Evolutionary conservation across 441 rosid species (phyloP).

Genomic region (Erysimum cheiri): DNA sequence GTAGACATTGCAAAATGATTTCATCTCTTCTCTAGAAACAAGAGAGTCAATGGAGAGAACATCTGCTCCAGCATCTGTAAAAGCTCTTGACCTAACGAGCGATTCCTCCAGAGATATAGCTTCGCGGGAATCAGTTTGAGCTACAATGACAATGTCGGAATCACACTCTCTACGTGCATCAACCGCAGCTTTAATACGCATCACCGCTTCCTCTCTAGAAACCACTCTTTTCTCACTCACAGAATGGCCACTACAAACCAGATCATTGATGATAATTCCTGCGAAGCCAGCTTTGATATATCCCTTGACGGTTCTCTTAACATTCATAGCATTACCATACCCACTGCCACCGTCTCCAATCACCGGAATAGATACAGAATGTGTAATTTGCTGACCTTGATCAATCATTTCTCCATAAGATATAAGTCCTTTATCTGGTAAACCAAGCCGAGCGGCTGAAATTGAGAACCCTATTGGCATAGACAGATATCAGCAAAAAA

Average conservation of each 20-base stretch:
- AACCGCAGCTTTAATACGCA: conserved; percentile 83
- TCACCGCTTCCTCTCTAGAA: conserved; percentile 85
- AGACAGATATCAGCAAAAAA: conserved; percentile 18
- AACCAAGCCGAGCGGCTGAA: conserved; percentile 82
- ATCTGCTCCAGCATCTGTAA: conserved; percentile 95
- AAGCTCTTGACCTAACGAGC: conserved; percentile 84
- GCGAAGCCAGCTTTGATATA: conserved; percentile 88
- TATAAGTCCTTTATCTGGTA: conserved; percentile 76
- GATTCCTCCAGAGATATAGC: conserved; percentile 84
- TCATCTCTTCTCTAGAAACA: conserved; percentile 92
- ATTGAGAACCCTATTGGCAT: conserved; percentile 74
- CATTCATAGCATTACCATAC: conserved; percentile 86
- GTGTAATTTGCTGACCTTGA: conserved; percentile 80
- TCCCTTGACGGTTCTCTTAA: conserved; percentile 88
- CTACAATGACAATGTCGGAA: conserved; percentile 80
- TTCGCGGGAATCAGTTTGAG: conserved; percentile 86
- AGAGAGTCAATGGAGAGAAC: conserved; percentile 83
- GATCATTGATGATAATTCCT: conserved; percentile 88
- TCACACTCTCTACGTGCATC: conserved; percentile 86
- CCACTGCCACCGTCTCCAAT: conserved; percentile 94
- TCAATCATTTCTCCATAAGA: conserved; percentile 97
- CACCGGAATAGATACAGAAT: conserved; percentile 79
- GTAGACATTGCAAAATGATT: conserved; percentile 76
- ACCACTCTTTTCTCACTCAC: conserved; percentile 74
- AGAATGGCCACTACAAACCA: conserved; percentile 62